Percentiles rank a stretch among this genome's conserved stretches.
Evolutionary conservation across 2,329 filamentous ascomycete species (phyloP).

Genomic region (Ophiosphaerella korrae): DNA sequence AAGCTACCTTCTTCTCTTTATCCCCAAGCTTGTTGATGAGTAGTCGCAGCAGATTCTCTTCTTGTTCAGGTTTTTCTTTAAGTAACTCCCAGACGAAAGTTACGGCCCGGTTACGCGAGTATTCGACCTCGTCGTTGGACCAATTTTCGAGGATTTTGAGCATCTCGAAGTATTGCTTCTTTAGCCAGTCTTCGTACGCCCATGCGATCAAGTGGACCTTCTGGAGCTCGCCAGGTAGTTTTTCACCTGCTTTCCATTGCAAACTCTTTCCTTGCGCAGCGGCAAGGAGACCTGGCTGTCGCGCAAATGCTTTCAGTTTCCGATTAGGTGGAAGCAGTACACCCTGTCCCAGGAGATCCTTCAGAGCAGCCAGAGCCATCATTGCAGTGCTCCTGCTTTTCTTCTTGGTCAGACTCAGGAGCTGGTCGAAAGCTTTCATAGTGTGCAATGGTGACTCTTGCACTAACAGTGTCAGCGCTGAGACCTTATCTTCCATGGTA

Average conservation of each 20-base stretch:
- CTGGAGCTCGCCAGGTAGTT: constrained; percentile 74
- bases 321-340: constrained; percentile 81
- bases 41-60: constrained; percentile 87
- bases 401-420: constrained; percentile 85
- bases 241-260: constrained; percentile 71
- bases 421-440: constrained; percentile 82
- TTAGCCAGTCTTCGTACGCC: constrained; percentile 95
- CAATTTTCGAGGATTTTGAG: constrained; percentile 89
- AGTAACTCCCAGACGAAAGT: constrained; percentile 91
- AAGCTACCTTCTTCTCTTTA: constrained; percentile 92
- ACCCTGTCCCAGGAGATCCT: constrained; percentile 91
- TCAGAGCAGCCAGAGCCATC: constrained; percentile 87
- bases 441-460: constrained; percentile 97
- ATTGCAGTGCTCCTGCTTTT: constrained; percentile 92
- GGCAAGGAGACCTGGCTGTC: constrained; percentile 76
- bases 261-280: constrained; percentile 67
- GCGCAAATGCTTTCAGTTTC: constrained; percentile 77
- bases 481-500: constrained; percentile 95
- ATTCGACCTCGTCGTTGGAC: constrained; percentile 95
- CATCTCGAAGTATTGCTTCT: constrained; percentile 90
- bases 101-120: constrained; percentile 83
- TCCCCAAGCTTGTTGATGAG: constrained; percentile 97
- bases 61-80: constrained; percentile 96
- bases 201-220: constrained; percentile 81
- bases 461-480: constrained; percentile 87